Evolutionary conservation across 768 basidiomycete genomes (phyloP), one percentile per base, ranked within the genome.

Genomic region (Polyporus arcularius): DNA sequence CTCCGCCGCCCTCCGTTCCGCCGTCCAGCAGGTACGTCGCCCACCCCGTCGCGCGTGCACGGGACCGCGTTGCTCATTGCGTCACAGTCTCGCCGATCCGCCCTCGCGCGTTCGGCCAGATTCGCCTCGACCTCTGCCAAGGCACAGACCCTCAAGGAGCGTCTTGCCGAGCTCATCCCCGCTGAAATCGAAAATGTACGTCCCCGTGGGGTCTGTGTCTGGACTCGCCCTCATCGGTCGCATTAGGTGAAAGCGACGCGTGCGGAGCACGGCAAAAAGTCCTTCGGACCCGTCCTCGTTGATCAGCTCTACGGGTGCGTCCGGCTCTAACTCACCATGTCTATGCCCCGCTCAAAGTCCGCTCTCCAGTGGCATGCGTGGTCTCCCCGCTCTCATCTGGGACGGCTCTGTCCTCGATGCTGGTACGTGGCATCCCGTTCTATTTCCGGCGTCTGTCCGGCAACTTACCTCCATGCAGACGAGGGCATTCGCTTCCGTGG

Each of bases 401-500:
- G 96, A 98, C 65, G 96, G 92, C 62, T 98, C 96, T 57, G 96
- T 98, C 61, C 87, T 98, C 64, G 96, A 98, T 73, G 85, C 96
- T 55, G 89, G 92, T 89, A 55, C 58, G 84, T 75, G 30, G 10
- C 62, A 50, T 28, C 31, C 18, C 46, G 31, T 9, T 49, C 35
- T 35, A 7, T 35, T 35, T 35, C 35, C 35, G 35, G 35, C 35
- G 35, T 47, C 21, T 12, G 26, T 39, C 35, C 48, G 16, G 58
- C 51, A 49, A n/a, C 45, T 63, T 55, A 60, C 58, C 63, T 65
- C 46, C 39, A 26, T 63, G 8, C 67, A 91, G 92, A 96, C 72
- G 95, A 97, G 81, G 96, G 96, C 59, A 98, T 98, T 71, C 93
- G 96, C 67, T 98, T 98, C 88, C 92, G 96, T 73, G 96, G 94